phyloP scores from a whole-genome alignment of 1,139 yeast genomes.

The Taiozyma sp. region DNA sequence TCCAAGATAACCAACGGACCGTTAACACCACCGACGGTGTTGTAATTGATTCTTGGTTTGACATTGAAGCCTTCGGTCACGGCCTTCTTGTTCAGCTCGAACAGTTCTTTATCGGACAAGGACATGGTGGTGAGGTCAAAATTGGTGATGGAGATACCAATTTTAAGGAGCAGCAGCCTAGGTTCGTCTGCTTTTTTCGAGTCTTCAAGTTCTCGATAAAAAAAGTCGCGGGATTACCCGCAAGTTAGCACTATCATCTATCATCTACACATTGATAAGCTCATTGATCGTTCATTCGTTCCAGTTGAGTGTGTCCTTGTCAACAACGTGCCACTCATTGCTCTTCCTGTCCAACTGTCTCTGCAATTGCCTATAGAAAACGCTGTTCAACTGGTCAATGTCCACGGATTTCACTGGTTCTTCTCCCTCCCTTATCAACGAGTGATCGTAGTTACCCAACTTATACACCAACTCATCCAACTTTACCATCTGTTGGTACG shows the following conservation, averaged over 20 bases:
- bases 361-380: not conserved
- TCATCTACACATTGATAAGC: not conserved
- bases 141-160: not conserved
- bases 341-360: slow-evolving; percentile 7
- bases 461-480: slow-evolving; percentile 20
- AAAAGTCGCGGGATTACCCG: not conserved
- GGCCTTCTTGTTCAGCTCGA: slow-evolving; percentile 83
- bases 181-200: not conserved
- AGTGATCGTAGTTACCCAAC: slow-evolving; percentile 16
- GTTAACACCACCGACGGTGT: slow-evolving; percentile 96
- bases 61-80: slow-evolving; percentile 87
- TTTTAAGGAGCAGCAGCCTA: not conserved
- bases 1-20: slow-evolving; percentile 97
- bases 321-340: slow-evolving; percentile 23
- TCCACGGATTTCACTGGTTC: not conserved
- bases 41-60: slow-evolving; percentile 85
- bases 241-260: not conserved
- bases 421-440: not conserved
- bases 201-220: not conserved
- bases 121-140: slow-evolving; percentile 6
- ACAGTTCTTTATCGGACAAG: slow-evolving; percentile 33
- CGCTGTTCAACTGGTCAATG: not conserved
- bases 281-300: not conserved
- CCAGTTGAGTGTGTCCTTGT: slow-evolving; percentile 8
- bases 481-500: slow-evolving; percentile 11